phyloP scores from a whole-genome alignment of 140 eudicot genomes.

The Oenanthe javanica region DNA sequence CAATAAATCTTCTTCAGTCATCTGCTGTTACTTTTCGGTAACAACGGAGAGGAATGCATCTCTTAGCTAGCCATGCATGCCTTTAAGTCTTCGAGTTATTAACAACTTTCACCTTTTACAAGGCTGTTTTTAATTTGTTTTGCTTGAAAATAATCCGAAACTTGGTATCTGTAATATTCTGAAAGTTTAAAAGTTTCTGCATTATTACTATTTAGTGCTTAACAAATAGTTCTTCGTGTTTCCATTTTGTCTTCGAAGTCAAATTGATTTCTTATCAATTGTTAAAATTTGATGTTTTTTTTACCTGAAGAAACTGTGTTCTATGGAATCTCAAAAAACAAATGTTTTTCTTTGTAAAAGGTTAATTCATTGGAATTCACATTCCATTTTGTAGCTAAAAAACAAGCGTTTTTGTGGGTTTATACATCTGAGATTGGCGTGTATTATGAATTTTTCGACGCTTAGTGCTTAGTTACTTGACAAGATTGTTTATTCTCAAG shows the following conservation, averaged over 20 bases:
- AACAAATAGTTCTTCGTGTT: too few relatives aligned
- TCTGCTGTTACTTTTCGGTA: conserved; percentile 28
- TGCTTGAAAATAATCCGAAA: neutral
- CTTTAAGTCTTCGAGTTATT: neutral
- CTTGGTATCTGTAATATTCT: neutral
- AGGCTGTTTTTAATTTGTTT: neutral
- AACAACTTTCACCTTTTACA: neutral
- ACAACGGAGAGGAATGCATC: conserved; percentile 14
- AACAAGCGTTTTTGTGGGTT: too few relatives aligned
- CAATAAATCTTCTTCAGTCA: neutral
- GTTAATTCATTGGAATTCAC: too few relatives aligned
- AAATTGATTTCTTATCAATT: neutral
- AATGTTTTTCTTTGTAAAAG: neutral
- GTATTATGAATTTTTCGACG: too few relatives aligned
- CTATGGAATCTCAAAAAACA: neutral
- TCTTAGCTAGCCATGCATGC: neutral
- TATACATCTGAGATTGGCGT: too few relatives aligned
- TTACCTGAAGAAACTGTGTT: too few relatives aligned
- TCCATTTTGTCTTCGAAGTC: neutral
- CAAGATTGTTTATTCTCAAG: too few relatives aligned
- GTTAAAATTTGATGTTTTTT: neutral
- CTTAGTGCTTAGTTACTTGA: too few relatives aligned
- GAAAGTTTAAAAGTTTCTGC: neutral
- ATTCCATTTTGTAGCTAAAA: too few relatives aligned
- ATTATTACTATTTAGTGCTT: neutral